Evolutionary conservation across 1,284 basidiomycete genomes (phyloP), one percentile per base, ranked within the genome.

Genomic region (Ganoderma lucidum): DNA sequence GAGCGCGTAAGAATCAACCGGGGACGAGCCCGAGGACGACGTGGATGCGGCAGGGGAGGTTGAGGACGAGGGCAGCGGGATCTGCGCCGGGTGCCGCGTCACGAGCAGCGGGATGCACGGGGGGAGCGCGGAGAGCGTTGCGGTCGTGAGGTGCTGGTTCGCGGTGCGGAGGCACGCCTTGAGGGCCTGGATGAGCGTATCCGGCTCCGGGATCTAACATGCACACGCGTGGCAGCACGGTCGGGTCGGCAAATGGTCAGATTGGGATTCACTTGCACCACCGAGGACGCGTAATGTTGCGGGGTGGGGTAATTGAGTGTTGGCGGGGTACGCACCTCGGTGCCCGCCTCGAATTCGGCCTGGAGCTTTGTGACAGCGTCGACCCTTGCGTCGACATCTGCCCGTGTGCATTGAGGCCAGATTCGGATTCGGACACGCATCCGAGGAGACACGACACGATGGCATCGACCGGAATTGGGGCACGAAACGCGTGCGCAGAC

Each of bases 141-240:
- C 92, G 68, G 88, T 90, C n/a, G 89, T 88, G 61, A 97, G 83
- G 76, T 94, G 93, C 76, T 94, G 90, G 80, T 97, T 95, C 59
- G 93, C 86, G 63, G 90, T 90, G 75, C 92, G 88, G 74, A 96
- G 86, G 74, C 90, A 93, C 63, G 89, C 77, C 80, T 94, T 95
- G 77, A 97, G 85, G 51, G 86, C 83, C 66, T 82, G 82, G 70
- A 94, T 85, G 77, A 95, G 83, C 48, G 83, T 82, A 74, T 95
- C 94, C 28, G 89, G 78, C 77, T 94, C 93, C 59, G 84, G 78
- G 67, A 95, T 86, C 93, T 94, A 75, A 19, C 48, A 28, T 51
- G 4, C 48, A 19, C 48, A n/a, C 62, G 45, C 55, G 30, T 28
- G 35, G 58, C 37, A 60, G 58, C 30, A 60, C 35, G 58, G 32